Evolutionary conservation across 2,329 filamentous ascomycete species (phyloP), one percentile per base, ranked within the genome.

Genomic region (Capronia epimyces): DNA sequence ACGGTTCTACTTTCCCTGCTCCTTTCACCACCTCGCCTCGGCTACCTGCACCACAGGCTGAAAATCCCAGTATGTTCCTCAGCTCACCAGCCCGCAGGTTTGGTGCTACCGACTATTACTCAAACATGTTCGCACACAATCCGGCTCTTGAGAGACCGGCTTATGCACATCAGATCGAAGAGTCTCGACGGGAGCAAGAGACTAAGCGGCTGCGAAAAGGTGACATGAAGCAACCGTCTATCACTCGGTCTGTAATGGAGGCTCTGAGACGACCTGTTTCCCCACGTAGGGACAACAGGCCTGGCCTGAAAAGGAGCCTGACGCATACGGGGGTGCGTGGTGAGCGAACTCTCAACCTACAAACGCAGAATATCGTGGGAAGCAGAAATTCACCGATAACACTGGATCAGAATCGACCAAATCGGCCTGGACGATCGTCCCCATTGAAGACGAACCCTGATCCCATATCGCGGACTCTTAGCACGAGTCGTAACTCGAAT

Each of bases 1-100:
- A 71, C 58, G 65, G 64, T 7, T 65, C 68, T 24, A 54, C 68
- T 6, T 73, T 71, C 50, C 69, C 69, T 25, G 68, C 66, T 5
- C 69, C 70, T 5, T 74, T 73, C 53, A 72, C 70, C 7, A 71
- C 71, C 3, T 74, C 71, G 9, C 71, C 72, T 21, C 70, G 71
- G 24, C 54, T 68, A 3, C 66, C 67, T 3, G 56, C 65, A 3
- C 57, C 55, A 18, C 55, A 49, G 3, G 63, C 66, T 10, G 72
- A 75, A 40, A 72, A 75, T 48, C 72, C 72, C 8, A 68, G 69
- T 18, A 65, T 74, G 64, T 75, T 75, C 49, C 57, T 75, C 27
- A 74, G 71, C 52, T 75, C 72, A n/a, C 72, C 72, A 3, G 72
- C 72, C 21, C 69, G 72, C 22, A 67, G 72, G 21, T 74, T 75